phyloP scores from a whole-genome alignment of 306 rosid species.

The Sphenostylis stenocarpa region DNA sequence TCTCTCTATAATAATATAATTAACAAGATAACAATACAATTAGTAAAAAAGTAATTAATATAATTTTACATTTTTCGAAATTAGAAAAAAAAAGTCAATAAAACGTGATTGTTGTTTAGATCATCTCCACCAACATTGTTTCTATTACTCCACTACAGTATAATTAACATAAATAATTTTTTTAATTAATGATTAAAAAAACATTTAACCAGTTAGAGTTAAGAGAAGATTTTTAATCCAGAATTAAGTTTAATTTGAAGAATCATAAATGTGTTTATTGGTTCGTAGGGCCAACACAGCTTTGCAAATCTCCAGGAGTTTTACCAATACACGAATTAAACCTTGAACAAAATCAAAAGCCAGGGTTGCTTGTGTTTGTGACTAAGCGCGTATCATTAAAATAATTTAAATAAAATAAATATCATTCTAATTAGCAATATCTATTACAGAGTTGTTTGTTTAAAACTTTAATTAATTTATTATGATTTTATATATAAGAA shows the following conservation, averaged over 20 bases:
- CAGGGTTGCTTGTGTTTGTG: background rate
- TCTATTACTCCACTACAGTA: no score
- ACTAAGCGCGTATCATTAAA: background rate
- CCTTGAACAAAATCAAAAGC: slow-evolving; percentile 23
- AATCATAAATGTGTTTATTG: background rate
- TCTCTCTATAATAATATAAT: no score
- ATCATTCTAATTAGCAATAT: no score
- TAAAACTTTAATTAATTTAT: no score
- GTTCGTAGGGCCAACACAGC: background rate
- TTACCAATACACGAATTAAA: background rate
- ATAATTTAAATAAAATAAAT: background rate
- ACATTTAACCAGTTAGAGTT: background rate
- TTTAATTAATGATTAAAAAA: background rate
- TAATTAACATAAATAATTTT: background rate
- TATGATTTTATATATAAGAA: no score
- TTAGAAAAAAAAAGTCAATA: no score
- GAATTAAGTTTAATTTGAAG: background rate
- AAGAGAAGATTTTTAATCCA: background rate
- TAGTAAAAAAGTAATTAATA: no score
- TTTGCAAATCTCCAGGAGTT: slow-evolving; percentile 16
- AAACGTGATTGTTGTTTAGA: no score
- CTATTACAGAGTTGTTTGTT: no score
- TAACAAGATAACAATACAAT: no score
- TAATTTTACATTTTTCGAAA: no score
- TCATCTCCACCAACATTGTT: no score